A percentile compares a stretch with the other conserved stretches of the same genome.
Conservation (phyloP, 352 stramenopile genomes). For the Pelagophyceae sp. region DNA sequence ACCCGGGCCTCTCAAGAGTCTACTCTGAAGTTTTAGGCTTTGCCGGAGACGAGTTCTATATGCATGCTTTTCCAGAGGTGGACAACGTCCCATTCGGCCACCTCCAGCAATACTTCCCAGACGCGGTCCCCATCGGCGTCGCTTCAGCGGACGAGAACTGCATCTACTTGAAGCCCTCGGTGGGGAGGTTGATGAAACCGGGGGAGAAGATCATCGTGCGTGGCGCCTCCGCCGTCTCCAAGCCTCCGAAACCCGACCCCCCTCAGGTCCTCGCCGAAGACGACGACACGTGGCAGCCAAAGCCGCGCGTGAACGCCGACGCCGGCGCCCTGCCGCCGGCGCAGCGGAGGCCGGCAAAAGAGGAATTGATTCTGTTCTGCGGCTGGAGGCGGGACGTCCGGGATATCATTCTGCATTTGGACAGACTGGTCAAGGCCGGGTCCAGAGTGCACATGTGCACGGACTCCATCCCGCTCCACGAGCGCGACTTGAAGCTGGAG, state of each 20-base stretch:
- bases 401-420: slow-evolving; percentile 63
- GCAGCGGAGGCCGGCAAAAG: slow-evolving; percentile 31
- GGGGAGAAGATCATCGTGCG: slow-evolving; percentile 60
- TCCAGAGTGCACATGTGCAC: slow-evolving; percentile 64
- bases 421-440: slow-evolving; percentile 44
- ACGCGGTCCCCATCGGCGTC: slow-evolving; percentile 59
- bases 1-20: slow-evolving; percentile 51
- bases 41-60: slow-evolving; percentile 69
- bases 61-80: slow-evolving; percentile 62
- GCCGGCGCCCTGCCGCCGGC: not conserved
- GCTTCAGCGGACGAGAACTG: slow-evolving; percentile 34
- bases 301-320: slow-evolving; percentile 32
- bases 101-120: slow-evolving; percentile 52
- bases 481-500: slow-evolving; percentile 21
- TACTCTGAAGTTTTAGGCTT: slow-evolving; percentile 48
- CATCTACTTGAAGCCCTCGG: slow-evolving; percentile 20
- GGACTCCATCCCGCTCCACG: slow-evolving; percentile 36
- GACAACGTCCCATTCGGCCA: slow-evolving; percentile 46
- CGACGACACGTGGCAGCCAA: slow-evolving; percentile 60
- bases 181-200: slow-evolving; percentile 53
- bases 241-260: too few relatives aligned
- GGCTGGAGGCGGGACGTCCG: slow-evolving; percentile 67
- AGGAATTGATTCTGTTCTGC: slow-evolving; percentile 62
- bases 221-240: too few relatives aligned
- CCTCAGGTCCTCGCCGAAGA: slow-evolving; percentile 67